These are phyloP conservation scores for Neoarthrinium moseri DNA, from an alignment of 2,329 filamentous ascomycete genomes.

Conservation along the genomic window DNA sequence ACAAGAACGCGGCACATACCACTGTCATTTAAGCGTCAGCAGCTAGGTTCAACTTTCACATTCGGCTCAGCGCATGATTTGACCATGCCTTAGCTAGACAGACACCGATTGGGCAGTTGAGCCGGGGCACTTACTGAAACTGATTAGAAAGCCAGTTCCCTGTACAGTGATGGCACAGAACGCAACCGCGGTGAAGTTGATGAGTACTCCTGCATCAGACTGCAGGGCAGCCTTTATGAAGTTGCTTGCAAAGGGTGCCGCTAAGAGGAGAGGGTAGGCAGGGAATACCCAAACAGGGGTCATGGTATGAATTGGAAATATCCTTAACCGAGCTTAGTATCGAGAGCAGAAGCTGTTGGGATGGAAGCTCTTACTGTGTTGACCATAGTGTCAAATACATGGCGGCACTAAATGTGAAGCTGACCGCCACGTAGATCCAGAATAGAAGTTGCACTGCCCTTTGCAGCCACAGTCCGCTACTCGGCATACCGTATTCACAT, in stretches of 20 bases:
- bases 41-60: too few species aligned
- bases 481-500: conserved; percentile 70
- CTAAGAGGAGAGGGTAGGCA: conserved; percentile 76
- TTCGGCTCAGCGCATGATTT: too few species aligned
- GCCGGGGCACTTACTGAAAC: conserved; percentile 49
- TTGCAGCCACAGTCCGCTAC: conserved; percentile 61
- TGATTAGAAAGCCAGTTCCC: conserved; percentile 55
- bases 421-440: conserved; percentile 71
- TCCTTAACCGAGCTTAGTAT: conserved; percentile 27
- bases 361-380: conserved; percentile 42
- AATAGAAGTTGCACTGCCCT: conserved; percentile 63
- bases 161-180: conserved; percentile 50
- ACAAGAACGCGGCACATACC: conserved; percentile 82
- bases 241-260: conserved; percentile 69
- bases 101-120: too few species aligned
- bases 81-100: too few species aligned
- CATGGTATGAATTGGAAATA: conserved; percentile 74
- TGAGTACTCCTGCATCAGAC: conserved; percentile 20
- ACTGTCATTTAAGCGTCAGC: conserved; percentile 29
- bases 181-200: conserved; percentile 45
- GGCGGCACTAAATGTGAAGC: conserved; percentile 64
- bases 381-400: conserved; percentile 75
- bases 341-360: neutral
- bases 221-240: conserved; percentile 42
- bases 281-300: conserved; percentile 88